These are phyloP conservation scores for Castanospermum australe DNA, from an alignment of 306 rosid species.

Conservation along the genomic window DNA sequence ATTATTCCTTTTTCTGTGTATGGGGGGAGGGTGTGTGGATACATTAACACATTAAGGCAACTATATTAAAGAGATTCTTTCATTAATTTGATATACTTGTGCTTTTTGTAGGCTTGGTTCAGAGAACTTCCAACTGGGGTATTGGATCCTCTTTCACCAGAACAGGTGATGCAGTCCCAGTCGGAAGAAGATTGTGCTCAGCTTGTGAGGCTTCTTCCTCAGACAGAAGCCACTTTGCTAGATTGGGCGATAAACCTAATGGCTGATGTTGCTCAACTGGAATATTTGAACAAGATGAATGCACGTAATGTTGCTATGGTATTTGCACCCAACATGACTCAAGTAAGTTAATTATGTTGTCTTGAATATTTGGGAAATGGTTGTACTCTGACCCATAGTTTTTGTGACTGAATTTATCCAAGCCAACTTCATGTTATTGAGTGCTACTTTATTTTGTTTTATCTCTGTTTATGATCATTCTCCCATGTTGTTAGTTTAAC, in stretches of 20 bases:
- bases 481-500: background rate
- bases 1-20: no score
- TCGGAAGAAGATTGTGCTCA: conserved; percentile 69
- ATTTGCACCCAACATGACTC: conserved; percentile 90
- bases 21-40: no score
- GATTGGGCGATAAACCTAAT: conserved; percentile 83
- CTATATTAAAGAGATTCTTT: background rate
- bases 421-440: background rate
- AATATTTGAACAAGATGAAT: conserved; percentile 77
- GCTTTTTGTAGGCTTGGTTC: conserved; percentile 72
- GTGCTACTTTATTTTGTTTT: background rate
- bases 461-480: background rate
- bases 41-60: background rate
- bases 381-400: background rate
- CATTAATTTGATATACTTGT: conserved; percentile 17
- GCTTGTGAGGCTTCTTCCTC: conserved; percentile 70
- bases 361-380: background rate
- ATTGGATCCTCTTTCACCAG: conserved; percentile 75
- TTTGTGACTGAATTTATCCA: background rate
- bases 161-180: conserved; percentile 77
- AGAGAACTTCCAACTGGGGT: conserved; percentile 76
- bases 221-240: conserved; percentile 62
- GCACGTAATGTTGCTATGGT: conserved; percentile 87
- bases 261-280: conserved; percentile 84
- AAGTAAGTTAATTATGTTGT: conserved; percentile 44